Conservation (phyloP, 805 yeast genomes). For the Saccharomycopsis microspora region DNA sequence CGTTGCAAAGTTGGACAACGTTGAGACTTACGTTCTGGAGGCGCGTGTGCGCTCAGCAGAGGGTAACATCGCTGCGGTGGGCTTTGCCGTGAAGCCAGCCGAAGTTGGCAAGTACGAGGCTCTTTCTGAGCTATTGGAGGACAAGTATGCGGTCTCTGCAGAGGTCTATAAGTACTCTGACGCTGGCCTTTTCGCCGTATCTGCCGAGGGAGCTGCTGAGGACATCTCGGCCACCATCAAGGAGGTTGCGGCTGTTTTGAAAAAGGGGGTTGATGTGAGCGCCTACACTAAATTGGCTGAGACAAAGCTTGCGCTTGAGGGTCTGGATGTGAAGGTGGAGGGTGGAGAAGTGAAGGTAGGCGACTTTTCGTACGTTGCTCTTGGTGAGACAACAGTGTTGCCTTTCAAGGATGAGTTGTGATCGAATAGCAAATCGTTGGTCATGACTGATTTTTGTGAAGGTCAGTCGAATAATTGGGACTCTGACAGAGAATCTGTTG, state of each 20-base stretch:
- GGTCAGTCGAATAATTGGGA: no score
- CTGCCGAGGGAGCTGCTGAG: constrained; percentile 44
- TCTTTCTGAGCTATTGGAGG: constrained; percentile 56
- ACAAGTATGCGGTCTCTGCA: constrained; percentile 37
- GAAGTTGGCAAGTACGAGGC: constrained; percentile 60
- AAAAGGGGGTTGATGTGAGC: constrained; percentile 38
- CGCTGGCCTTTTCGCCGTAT: constrained; percentile 69
- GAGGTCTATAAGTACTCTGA: constrained; percentile 56
- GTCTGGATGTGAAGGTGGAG: constrained; percentile 27
- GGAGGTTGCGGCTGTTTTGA: constrained; percentile 40
- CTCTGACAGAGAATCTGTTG: no score
- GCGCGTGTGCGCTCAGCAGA: constrained; percentile 58
- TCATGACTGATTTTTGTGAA: no score
- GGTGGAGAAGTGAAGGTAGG: constrained; percentile 32
- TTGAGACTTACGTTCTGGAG: constrained; percentile 46
- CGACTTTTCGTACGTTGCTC: constrained; percentile 75
- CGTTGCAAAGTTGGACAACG: constrained; percentile 27
- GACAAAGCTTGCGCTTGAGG: constrained; percentile 31
- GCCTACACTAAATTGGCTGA: constrained; percentile 46
- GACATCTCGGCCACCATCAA: constrained; percentile 48
- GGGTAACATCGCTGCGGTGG: constrained; percentile 64
- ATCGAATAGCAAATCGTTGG: constrained; percentile 3
- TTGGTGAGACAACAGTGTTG: constrained; percentile 77
- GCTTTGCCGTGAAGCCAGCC: constrained; percentile 60
- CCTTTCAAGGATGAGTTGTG: constrained; percentile 88